Percentiles rank a stretch among this genome's conserved stretches.
phyloP scores from a whole-genome alignment of 2,329 filamentous ascomycete species.

The Zymoseptoria ardabiliae region DNA sequence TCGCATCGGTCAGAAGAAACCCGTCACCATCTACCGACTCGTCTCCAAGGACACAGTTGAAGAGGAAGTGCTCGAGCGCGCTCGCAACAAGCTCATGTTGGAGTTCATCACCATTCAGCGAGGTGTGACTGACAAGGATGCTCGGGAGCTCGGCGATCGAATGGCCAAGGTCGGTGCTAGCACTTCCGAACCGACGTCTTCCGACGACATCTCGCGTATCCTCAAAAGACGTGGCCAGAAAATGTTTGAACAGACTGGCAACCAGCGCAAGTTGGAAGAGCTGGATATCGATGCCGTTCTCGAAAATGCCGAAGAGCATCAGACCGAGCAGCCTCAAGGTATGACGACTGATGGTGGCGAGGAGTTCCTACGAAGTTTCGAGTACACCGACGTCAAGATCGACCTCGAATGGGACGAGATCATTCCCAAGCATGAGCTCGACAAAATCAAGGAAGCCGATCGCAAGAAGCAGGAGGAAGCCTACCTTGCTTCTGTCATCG shows the following conservation, averaged over 20 bases:
- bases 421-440: slow-evolving; percentile 87
- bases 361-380: slow-evolving; percentile 81
- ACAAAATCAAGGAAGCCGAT: slow-evolving; percentile 81
- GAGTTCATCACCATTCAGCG: slow-evolving; percentile 97
- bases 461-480: slow-evolving; percentile 75
- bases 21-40: slow-evolving; percentile 91
- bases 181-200: slow-evolving; percentile 73
- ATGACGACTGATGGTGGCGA: slow-evolving; percentile 94
- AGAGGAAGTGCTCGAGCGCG: slow-evolving; percentile 92
- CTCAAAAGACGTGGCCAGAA: slow-evolving; percentile 97
- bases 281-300: slow-evolving; percentile 96
- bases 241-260: slow-evolving; percentile 96
- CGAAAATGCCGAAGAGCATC: slow-evolving; percentile 93
- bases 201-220: slow-evolving; percentile 92
- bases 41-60: slow-evolving; percentile 98
- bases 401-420: slow-evolving; percentile 97
- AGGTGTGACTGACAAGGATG: slow-evolving; percentile 88
- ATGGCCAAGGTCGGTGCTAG: slow-evolving; percentile 55
- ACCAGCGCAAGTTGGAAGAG: slow-evolving; percentile 93
- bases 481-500: slow-evolving; percentile 73
- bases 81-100: slow-evolving; percentile 92
- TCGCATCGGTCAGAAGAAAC: slow-evolving; percentile 91
- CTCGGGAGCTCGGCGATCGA: slow-evolving; percentile 75
- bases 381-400: slow-evolving; percentile 96
- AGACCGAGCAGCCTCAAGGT: slow-evolving; percentile 89